Evolutionary conservation across 2,329 filamentous ascomycete species (phyloP).

Genomic region (Ceratocystis smalleyi): DNA sequence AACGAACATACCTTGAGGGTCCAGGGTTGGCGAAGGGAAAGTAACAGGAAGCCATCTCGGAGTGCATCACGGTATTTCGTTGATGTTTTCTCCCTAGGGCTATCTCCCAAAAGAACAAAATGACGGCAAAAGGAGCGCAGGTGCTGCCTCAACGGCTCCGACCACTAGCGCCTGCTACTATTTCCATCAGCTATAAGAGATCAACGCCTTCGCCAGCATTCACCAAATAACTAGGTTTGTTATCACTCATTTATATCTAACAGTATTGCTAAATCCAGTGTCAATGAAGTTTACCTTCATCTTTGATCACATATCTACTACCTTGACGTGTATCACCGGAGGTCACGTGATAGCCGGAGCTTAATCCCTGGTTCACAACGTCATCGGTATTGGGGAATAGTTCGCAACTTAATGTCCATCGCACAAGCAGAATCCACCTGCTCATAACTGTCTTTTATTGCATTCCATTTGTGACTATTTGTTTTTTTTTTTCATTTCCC

Average conservation of each 20-base stretch:
- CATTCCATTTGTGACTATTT: background rate
- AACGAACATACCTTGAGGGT: too few relatives aligned
- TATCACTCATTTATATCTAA: slow-evolving; percentile 40
- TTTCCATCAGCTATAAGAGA: slow-evolving; percentile 38
- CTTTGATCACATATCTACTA: too few relatives aligned
- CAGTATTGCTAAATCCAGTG: slow-evolving; percentile 43
- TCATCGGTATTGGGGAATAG: background rate
- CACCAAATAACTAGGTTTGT: slow-evolving; percentile 40
- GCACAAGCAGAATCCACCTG: background rate
- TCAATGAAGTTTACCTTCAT: slow-evolving; percentile 32
- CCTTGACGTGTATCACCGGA: too few relatives aligned
- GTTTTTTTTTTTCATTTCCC: background rate
- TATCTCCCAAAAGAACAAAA: too few relatives aligned
- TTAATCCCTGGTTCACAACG: background rate
- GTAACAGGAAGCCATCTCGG: too few relatives aligned
- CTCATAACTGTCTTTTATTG: background rate
- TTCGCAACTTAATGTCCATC: background rate
- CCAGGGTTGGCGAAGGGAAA: too few relatives aligned
- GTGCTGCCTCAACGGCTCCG: slow-evolving; percentile 25
- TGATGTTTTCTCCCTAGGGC: too few relatives aligned
- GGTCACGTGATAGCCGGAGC: background rate
- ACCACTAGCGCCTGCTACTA: slow-evolving; percentile 35
- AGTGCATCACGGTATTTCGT: too few relatives aligned
- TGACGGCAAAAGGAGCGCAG: too few relatives aligned
- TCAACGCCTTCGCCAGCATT: slow-evolving; percentile 42